Base-by-base conservation (phyloP, 2,329 filamentous ascomycete species). In the Aspergillus hiratsukae region DNA sequence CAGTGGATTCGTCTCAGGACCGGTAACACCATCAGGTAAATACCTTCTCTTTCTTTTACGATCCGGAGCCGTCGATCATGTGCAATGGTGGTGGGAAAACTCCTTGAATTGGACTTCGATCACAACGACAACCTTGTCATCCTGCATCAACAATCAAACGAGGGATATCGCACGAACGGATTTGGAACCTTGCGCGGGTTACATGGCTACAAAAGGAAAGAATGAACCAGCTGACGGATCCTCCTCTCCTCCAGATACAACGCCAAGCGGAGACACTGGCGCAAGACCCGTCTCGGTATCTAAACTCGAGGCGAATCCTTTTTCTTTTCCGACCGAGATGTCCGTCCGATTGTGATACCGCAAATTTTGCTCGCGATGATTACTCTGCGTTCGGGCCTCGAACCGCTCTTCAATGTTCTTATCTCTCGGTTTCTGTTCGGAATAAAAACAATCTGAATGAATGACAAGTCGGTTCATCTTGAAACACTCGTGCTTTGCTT, bases 1-100 rank as follows among this genome's bases (percentile, higher is more conserved):
- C 94, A 99, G 86, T 99, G 94, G 94, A 97, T 99, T 80, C 89
- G 94, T 79, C 87, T 99, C 76, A 89, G 93, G 80, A 97, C 94
- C 75, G 89, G 87, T 81, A 99, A 99, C 88, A 97, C 92, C 82
- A 97, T 99, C 84, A 90, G 93, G 94, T 99, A 91, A 82, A 88
- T 81, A 61, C 55, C 54, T 35, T 53, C 45, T 55, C 52, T 49
- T 19, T 57, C 48, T 50, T 54, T 29, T 49, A 37, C 31, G 17
- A 37, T 37, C 31, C 31, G 14, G 31, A 17, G 31, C 31, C 14
- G 31, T 37, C 31, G 14, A 35, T 17, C 14, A 1, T 37, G 14
- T 17, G 14, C 31, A 17, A 17, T 37, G 14, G 14, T 35, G 31
- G 31, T 37, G 31, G 31, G 31, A 37, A 37, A 37, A 6, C n/a